Conservation (phyloP, 2,329 filamentous ascomycete species). For the Botryotinia calthae region DNA sequence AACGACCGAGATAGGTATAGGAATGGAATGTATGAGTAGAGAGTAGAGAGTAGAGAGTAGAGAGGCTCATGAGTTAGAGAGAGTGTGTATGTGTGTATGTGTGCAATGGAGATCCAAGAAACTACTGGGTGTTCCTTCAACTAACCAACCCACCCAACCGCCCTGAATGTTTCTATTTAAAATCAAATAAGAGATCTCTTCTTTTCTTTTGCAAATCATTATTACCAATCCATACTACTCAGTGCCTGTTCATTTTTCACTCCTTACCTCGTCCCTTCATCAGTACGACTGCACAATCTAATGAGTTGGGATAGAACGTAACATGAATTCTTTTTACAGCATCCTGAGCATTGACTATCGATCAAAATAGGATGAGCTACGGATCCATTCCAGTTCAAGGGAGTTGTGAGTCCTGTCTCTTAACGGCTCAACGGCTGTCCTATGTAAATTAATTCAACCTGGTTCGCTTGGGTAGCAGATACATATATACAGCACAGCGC, state of each 20-base stretch:
- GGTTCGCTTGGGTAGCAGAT: background rate
- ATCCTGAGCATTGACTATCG: background rate
- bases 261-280: background rate
- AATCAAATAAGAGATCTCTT: too few species aligned
- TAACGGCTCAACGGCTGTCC: conserved; percentile 2
- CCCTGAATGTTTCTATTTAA: background rate
- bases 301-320: background rate
- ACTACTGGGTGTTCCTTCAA: background rate
- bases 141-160: background rate
- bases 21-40: background rate
- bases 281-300: conserved; percentile 4
- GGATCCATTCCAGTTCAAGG: background rate
- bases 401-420: background rate
- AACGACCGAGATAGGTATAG: background rate
- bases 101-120: background rate
- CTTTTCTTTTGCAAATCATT: background rate
- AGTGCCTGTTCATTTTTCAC: background rate
- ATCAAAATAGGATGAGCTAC: background rate
- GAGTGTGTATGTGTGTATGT: too few species aligned
- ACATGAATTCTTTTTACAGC: conserved; percentile 3
- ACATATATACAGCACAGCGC: background rate
- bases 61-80: background rate
- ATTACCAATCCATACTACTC: background rate
- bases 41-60: background rate
- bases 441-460: background rate